Base-by-base conservation (phyloP, 2,329 filamentous ascomycete genomes). In the Fusarium irregulare region DNA sequence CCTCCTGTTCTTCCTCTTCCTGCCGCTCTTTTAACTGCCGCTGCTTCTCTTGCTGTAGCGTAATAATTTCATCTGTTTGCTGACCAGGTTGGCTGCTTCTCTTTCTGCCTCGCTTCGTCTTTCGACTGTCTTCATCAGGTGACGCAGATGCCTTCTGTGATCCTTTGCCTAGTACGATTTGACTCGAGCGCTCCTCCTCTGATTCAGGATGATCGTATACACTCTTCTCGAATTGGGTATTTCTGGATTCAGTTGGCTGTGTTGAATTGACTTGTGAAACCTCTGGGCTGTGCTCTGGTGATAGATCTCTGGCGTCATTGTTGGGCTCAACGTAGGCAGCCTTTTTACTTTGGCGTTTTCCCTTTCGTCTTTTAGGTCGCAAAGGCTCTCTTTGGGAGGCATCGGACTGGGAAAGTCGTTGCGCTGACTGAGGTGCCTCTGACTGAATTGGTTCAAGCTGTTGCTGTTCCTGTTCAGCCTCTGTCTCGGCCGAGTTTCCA, bases 211-310 rank as follows among this genome's bases (percentile, higher is more conserved):
- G 27, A 3, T 58, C 37, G n/a, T 62, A 66, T 7, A 20, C 4
- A 20, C 37, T 37, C 16, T 41, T 10, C 16, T 23, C 14, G 30
- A n/a, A 10, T 7, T 25, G 47, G 2, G 7, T 12, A 13, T 37
- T 21, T 23, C 34, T 25, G 21, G 51, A 34, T 25, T 42, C 11
- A 21, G 44, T 20, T 23, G 21, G 25, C 16, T 41, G 32, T 11
- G 25, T 30, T 23, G 25, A 21, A 47, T 40, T 40, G 27, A 27
- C 11, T 16, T n/a, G 44, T 16, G 44, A 59, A 41, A 8, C 3
- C 18, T 57, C 56, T 21, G 64, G 55, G 25, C 68, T 70, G 4
- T 66, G 59, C 3, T 73, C 72, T 23, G 53, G 66, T 34, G 70
- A 73, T 18, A 12, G 50, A 8, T 12, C 42, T 20, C 62, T 67